These are phyloP conservation scores for Elaphomyces granulatus DNA, from an alignment of 495 filamentous ascomycete species.

Conservation along the genomic window DNA sequence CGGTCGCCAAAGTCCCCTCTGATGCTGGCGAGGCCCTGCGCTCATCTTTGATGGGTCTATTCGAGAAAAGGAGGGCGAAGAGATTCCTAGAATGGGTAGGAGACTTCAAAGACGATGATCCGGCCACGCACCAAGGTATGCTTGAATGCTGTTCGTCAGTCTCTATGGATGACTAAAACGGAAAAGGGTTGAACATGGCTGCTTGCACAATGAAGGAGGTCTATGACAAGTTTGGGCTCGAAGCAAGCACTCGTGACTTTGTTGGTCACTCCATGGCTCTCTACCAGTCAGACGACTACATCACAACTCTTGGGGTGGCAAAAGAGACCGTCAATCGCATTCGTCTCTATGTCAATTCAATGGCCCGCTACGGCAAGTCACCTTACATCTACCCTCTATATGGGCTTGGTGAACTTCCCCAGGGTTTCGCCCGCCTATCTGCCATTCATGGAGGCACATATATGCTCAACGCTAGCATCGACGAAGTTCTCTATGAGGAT, in stretches of 20 bases:
- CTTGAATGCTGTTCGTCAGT: constrained; percentile 2
- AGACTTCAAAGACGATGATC: constrained; percentile 70
- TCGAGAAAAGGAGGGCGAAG: constrained; percentile 95
- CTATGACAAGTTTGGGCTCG: constrained; percentile 93
- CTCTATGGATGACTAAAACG: constrained; percentile 12
- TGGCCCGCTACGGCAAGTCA: constrained; percentile 95
- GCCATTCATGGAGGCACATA: constrained; percentile 98
- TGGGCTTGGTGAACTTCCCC: constrained; percentile 90
- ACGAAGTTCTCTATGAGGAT: constrained; percentile 71
- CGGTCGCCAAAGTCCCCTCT: constrained; percentile 91
- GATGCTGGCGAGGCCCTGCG: constrained; percentile 82
- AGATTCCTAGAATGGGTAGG: constrained; percentile 96
- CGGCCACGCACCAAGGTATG: constrained; percentile 74
- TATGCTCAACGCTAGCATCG: constrained; percentile 91
- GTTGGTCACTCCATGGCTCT: constrained; percentile 97
- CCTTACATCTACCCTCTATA: constrained; percentile 99
- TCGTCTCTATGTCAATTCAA: constrained; percentile 91
- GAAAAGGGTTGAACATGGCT: constrained; percentile 61
- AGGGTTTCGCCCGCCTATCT: constrained; percentile 93
- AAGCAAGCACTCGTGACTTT: constrained; percentile 86
- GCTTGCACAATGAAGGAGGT: constrained; percentile 87
- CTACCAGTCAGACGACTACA: constrained; percentile 77
- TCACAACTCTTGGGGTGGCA: constrained; percentile 55
- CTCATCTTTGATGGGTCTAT: constrained; percentile 90
- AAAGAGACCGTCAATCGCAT: constrained; percentile 85